Base-by-base conservation (phyloP, 2,329 filamentous ascomycete genomes). In the Colletotrichum spinosum region DNA sequence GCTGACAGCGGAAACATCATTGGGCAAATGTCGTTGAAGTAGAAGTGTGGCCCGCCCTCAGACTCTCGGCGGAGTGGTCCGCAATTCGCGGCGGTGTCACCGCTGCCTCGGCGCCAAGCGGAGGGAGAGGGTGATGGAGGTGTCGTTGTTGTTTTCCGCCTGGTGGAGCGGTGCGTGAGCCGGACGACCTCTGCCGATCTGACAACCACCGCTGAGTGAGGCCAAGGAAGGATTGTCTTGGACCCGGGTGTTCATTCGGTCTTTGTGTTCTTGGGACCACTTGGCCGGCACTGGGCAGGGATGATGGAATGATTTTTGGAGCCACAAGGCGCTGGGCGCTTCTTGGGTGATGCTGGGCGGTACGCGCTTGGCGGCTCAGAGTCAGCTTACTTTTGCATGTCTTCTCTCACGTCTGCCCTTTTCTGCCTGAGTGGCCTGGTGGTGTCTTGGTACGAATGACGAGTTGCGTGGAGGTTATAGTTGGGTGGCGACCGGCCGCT, bases 331-430 rank as follows among this genome's bases (percentile, higher is more conserved):
- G 51, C 61, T 60, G 12, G 61, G 61, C 61, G 56, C 61, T 60
- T 60, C 61, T 65, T 60, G 44, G 56, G 44, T 51, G 56, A 59
- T 55, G 55, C 60, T 64, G 41, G 55, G 55, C 60, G 60, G 55
- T 65, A 13, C 35, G 35, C 61, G 56, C 61, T 65, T 65, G 61
- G 61, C 56, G 44, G 61, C 35, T 48, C 13, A 35, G 9, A 12
- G 57, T 55, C 61, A 55, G 56, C 12, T 51, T 51, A 52, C 17
- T 38, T 10, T 55, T 46, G 13, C 25, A 11, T 48, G 25, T 25
- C 25, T 25, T 25, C 25, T 25, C 25, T 1, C 25, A 25, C 25
- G 25, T 25, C 25, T 25, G 25, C 25, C 4, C 4, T 25, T 25
- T 4, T 2, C 5, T 25, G 25, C 0, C 25, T 25, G 25, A 25